Base-by-base conservation (phyloP, 352 stramenopile species). In the Pythium dissimile region DNA sequence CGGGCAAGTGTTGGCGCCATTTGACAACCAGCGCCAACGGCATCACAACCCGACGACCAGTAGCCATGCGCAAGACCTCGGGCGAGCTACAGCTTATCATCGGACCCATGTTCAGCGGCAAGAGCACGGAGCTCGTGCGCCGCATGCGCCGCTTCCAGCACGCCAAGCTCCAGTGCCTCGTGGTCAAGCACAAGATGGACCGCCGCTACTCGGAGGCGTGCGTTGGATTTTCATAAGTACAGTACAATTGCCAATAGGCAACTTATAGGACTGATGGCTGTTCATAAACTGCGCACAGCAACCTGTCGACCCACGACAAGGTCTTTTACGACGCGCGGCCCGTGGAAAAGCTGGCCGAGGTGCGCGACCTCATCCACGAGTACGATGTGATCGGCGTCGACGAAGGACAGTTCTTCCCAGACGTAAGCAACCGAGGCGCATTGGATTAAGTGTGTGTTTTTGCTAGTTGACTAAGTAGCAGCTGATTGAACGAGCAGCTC, bases 81-180 rank as follows among this genome's bases (percentile, higher is more conserved):
- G 81, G 84, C 35, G 69, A 84, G 57, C 55, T 94, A 52, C 80
- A 94, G 64, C 76, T 94, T 31, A 93, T 94, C 48, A 76, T 94
- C 34, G 85, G 85, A 6, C 83, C 85, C 50, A 94, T 94, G 85
- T 94, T 93, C 66, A 93, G 82, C 55, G 85, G 85, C 64, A 94
- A 94, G 64, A 91, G 76, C 62, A 94, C 83, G 38, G 85, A 94
- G 62, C 81, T 94, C 61, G 84, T 94, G 53, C 83, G 85, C 35
- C 80, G 85, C 51, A 83, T 92, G 48, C 81, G 82, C 30, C 77
- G 85, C 41, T 92, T 88, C 67, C 74, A 86, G 53, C 81, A 93
- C 65, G 79, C 83, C 46, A 84, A 87, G 58, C 75, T 90, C 43
- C 59, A 83, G 58, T 91, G 80, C 47, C 75, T 94, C 39, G 76